Evolutionary conservation across 345 rosid genomes (phyloP).

Genomic region (Linum trigynum): DNA sequence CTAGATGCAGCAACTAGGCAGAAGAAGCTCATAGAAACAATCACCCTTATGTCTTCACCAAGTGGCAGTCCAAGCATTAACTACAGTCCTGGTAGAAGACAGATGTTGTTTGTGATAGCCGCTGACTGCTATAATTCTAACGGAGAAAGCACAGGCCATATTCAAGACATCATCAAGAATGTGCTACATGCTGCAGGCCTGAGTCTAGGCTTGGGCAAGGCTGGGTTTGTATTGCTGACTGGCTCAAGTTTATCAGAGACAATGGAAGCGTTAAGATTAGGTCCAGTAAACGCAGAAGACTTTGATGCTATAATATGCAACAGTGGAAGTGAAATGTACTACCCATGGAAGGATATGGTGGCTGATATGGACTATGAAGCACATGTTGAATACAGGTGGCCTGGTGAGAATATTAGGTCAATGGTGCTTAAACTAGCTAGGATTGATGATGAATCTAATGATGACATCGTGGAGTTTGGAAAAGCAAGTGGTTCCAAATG

Average conservation of each 20-base stretch:
- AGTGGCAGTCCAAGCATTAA: slow-evolving; percentile 31
- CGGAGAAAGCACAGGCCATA: slow-evolving; percentile 34
- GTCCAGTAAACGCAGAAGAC: slow-evolving; percentile 53
- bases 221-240: slow-evolving; percentile 58
- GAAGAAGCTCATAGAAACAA: slow-evolving; percentile 59
- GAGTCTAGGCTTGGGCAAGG: slow-evolving; percentile 33
- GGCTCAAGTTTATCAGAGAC: slow-evolving; percentile 58
- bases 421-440: slow-evolving; percentile 40
- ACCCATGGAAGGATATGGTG: slow-evolving; percentile 71
- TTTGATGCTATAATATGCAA: slow-evolving; percentile 81
- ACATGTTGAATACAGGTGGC: slow-evolving; percentile 81
- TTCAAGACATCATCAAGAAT: slow-evolving; percentile 49
- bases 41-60: slow-evolving; percentile 39
- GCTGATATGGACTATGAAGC: slow-evolving; percentile 64
- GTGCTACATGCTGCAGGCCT: slow-evolving; percentile 53
- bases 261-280: slow-evolving; percentile 34
- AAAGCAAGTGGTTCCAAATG: slow-evolving; percentile 52
- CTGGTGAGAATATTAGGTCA: slow-evolving; percentile 63
- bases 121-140: slow-evolving; percentile 46
- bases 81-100: slow-evolving; percentile 64
- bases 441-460: slow-evolving; percentile 42
- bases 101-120: slow-evolving; percentile 64
- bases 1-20: slow-evolving; percentile 55
- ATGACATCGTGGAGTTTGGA: slow-evolving; percentile 34
- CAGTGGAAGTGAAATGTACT: slow-evolving; percentile 71